Base-by-base conservation (phyloP, 75 land plant species). In the Picea glauca region DNA sequence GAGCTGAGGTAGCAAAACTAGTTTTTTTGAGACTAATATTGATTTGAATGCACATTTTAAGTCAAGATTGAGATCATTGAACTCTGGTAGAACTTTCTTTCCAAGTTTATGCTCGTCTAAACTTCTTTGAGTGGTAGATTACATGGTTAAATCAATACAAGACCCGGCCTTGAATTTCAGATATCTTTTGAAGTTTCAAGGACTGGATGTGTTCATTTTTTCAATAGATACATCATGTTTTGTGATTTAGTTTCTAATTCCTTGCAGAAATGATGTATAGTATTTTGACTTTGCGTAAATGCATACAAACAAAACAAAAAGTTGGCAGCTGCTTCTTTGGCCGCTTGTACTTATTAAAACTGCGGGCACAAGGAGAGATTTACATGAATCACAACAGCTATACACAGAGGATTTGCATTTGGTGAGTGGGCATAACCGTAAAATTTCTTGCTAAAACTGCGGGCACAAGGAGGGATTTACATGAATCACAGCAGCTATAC, bases 241-340 rank as follows among this genome's bases (percentile, higher is more conserved):
- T 30, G 30, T 35, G 35, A 13, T 30, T 13, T 64, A 35, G 38
- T 35, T 35, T 35, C 38, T 35, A 35, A 35, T 35, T 35, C 38
- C 38, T 35, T 35, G 38, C 38, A 35, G 38, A 35, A 35, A 2
- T 35, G 38, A 35, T 35, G 38, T 35, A 35, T 35, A 35, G 38
- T 35, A 1, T 35, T 30, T 64, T 12, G 67, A 38, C 13, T 11
- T 32, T 66, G 70, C 33, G 70, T 38, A 32, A 66, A 32, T 33
- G 17, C 38, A 14, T 66, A 66, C 33, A 38, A 66, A 33, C 2
- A 4, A 32, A 66, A 66, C 30, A 18, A 31, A 66, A 67, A 5
- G n/a, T 67, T 38, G 72, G 46, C 50, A 67, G 72, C 72, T 67
- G 8, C 72, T 32, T 17, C 46, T 67, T 15, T 67, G 38, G 46